These are phyloP conservation scores for Chara braunii DNA, from an alignment of 139 green algal genomes.

Conservation along the genomic window DNA sequence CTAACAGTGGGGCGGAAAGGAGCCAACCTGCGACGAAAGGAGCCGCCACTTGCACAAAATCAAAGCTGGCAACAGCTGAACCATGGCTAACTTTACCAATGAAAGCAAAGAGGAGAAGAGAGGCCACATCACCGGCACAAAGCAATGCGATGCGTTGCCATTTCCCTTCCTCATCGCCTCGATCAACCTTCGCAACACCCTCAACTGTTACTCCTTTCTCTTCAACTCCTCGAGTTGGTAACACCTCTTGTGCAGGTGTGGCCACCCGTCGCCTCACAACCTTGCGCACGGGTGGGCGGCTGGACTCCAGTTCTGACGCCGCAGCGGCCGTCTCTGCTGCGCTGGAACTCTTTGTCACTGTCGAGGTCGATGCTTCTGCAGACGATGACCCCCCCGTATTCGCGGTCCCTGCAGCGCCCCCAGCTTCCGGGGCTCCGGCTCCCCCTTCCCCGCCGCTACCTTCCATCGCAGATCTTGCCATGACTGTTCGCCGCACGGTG, in stretches of 20 bases:
- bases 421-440: too few relatives aligned
- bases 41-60: slow-evolving; percentile 17
- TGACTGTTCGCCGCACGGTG: too few relatives aligned
- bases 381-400: too few relatives aligned
- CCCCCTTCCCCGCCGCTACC: too few relatives aligned
- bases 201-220: slow-evolving; percentile 25
- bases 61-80: slow-evolving; percentile 12
- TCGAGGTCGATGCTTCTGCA: too few relatives aligned
- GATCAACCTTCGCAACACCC: slow-evolving; percentile 25
- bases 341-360: not conserved
- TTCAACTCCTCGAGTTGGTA: slow-evolving; percentile 14
- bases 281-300: not conserved
- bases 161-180: too few relatives aligned
- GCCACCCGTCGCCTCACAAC: not conserved
- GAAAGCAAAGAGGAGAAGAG: slow-evolving; percentile 20
- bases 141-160: slow-evolving; percentile 6
- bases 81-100: slow-evolving; percentile 22
- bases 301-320: not conserved
- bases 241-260: not conserved
- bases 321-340: not conserved
- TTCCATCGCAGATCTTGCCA: too few relatives aligned
- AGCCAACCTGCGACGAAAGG: slow-evolving; percentile 27
- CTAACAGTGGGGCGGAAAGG: not conserved
- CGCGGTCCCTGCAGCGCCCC: too few relatives aligned
- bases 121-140: slow-evolving; percentile 13